Evolutionary conservation across 345 rosid genomes (phyloP).

Genomic region (Eutrema heterophyllum): DNA sequence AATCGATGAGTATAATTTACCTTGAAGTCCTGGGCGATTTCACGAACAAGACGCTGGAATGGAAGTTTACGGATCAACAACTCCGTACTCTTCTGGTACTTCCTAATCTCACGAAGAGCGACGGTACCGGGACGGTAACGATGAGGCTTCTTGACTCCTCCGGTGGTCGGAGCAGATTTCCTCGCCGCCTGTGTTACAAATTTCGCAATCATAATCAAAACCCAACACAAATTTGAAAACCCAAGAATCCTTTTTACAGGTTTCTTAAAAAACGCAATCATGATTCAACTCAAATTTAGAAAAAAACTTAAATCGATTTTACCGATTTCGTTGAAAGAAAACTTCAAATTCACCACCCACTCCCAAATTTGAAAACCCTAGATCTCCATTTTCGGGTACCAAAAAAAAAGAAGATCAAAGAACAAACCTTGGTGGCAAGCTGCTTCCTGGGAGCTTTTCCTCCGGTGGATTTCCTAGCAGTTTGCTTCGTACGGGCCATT

Average conservation of each 20-base stretch:
- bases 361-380: neutral
- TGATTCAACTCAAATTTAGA: no score
- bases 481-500: constrained; percentile 70
- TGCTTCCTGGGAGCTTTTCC: constrained; percentile 63
- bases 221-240: neutral
- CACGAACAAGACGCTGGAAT: constrained; percentile 60
- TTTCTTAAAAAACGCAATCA: neutral
- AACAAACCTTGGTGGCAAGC: constrained; percentile 51
- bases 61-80: constrained; percentile 50
- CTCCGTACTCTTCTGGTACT: constrained; percentile 50
- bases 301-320: no score
- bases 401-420: neutral
- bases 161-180: constrained; percentile 59
- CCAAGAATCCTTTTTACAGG: no score
- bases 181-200: constrained; percentile 40
- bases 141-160: constrained; percentile 64
- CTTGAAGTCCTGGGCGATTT: constrained; percentile 60
- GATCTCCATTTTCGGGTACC: neutral
- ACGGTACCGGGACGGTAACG: constrained; percentile 55
- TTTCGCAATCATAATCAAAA: neutral
- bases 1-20: neutral
- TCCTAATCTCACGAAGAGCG: constrained; percentile 57
- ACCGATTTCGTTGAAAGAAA: neutral
- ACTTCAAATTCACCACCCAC: neutral
- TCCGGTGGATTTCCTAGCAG: constrained; percentile 59